Percentiles rank a stretch among this genome's conserved stretches.
Evolutionary conservation across 2,329 filamentous ascomycete species (phyloP).

Genomic region (Stagonosporopsis rhizophila): DNA sequence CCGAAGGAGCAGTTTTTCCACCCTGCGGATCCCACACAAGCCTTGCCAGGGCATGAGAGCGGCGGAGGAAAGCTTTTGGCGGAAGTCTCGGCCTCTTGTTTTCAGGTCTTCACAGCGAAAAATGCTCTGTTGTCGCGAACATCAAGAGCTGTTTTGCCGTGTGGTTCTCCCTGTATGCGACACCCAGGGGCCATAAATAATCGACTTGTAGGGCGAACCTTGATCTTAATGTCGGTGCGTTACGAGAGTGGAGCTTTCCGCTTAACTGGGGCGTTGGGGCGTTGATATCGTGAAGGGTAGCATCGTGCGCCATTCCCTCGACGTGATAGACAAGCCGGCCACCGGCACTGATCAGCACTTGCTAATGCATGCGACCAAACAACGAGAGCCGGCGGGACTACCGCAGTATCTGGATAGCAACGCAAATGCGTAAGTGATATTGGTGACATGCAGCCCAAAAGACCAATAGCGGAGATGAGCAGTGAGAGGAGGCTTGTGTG

Average conservation of each 20-base stretch:
- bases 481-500: not conserved
- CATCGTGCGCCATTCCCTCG: conserved; percentile 8
- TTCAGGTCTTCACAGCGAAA: not conserved
- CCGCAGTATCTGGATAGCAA: not conserved
- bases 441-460: not conserved
- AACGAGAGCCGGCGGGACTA: not conserved
- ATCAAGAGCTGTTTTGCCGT: conserved; percentile 5
- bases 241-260: conserved; percentile 12
- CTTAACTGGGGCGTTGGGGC: conserved; percentile 11
- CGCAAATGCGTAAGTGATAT: not conserved
- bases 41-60: conserved; percentile 24
- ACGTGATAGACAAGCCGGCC: conserved; percentile 13
- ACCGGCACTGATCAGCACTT: conserved; percentile 10
- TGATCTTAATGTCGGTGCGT: not conserved
- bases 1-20: conserved; percentile 23
- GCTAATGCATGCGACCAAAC: not conserved
- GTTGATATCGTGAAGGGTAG: conserved; percentile 6
- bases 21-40: conserved; percentile 27
- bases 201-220: not conserved
- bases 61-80: conserved; percentile 35
- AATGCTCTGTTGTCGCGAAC: not conserved
- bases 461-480: conserved; percentile 1
- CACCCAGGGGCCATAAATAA: not conserved
- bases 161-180: not conserved
- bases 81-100: conserved; percentile 31